These are phyloP conservation scores for Dinochytrium kinnereticum DNA, from an alignment of 371 early-diverging fungal species.

Conservation along the genomic window DNA sequence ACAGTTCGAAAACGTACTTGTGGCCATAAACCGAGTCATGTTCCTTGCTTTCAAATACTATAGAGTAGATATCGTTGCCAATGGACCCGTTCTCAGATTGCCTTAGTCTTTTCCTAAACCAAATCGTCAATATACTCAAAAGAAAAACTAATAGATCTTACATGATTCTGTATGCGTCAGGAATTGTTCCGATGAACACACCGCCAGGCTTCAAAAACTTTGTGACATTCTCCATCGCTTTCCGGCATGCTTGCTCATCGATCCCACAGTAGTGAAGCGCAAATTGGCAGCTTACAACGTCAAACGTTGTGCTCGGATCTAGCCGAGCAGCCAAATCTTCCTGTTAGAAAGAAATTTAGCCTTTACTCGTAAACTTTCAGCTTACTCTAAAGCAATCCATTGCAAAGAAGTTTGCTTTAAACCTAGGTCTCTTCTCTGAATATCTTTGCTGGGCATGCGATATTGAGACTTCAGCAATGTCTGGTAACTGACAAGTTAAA, in stretches of 20 bases:
- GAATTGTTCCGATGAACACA: constrained; percentile 92
- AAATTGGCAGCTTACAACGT: constrained; percentile 96
- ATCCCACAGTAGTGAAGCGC: constrained; percentile 98
- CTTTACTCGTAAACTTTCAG: background rate
- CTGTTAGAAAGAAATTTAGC: background rate
- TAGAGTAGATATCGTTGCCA: constrained; percentile 86
- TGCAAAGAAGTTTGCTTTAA: constrained; percentile 75
- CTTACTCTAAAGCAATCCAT: constrained; percentile 82
- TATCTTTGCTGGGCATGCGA: constrained; percentile 87
- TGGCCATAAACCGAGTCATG: constrained; percentile 75
- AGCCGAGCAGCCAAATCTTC: constrained; percentile 6
- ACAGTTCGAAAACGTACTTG: constrained; percentile 91
- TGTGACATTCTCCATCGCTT: constrained; percentile 82
- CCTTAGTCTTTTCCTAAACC: constrained; percentile 57
- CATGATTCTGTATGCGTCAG: constrained; percentile 92
- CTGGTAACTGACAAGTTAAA: constrained; percentile 51
- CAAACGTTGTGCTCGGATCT: constrained; percentile 57
- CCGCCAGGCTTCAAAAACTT: constrained; percentile 82
- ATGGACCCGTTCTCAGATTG: constrained; percentile 59
- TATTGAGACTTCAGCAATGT: constrained; percentile 94
- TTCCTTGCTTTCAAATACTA: constrained; percentile 76
- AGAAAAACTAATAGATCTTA: constrained; percentile 47
- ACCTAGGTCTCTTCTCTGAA: constrained; percentile 60
- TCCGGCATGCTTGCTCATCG: constrained; percentile 77
- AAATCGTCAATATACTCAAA: background rate